Conservation (phyloP, 768 basidiomycete genomes). For the Xerocomus spinulosus region DNA sequence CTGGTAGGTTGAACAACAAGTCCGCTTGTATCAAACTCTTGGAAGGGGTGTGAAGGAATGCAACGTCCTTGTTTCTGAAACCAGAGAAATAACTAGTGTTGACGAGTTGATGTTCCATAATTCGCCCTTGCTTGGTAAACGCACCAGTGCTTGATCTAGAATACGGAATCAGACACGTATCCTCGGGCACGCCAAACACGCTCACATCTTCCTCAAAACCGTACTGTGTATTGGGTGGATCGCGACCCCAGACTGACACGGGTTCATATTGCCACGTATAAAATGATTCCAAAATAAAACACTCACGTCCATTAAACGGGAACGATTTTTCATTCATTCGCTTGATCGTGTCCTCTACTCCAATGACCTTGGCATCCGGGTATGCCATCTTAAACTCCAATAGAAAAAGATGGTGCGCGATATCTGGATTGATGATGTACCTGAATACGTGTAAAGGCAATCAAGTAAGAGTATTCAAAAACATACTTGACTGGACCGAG, state of each 20-base stretch:
- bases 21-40: constrained; percentile 79
- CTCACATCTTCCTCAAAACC: constrained; percentile 72
- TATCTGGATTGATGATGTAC: constrained; percentile 56
- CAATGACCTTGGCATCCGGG: constrained; percentile 66
- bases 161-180: background rate
- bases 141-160: constrained; percentile 51
- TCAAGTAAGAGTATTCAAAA: background rate
- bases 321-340: constrained; percentile 51
- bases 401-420: constrained; percentile 57
- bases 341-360: constrained; percentile 51
- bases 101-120: background rate
- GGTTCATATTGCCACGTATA: background rate
- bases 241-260: constrained; percentile 52
- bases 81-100: constrained; percentile 62
- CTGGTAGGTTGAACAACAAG: constrained; percentile 76
- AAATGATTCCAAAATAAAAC: background rate
- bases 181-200: background rate
- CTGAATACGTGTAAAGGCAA: constrained; percentile 26
- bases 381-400: constrained; percentile 67
- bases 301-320: constrained; percentile 60
- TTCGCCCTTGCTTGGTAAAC: background rate
- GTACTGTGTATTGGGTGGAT: constrained; percentile 58
- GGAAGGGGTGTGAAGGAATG: constrained; percentile 69
- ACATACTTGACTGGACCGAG: constrained; percentile 65
- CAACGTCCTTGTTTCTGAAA: constrained; percentile 73